Percentiles rank a stretch among this genome's conserved stretches.
These are phyloP conservation scores for Tetraselmis chui DNA, from an alignment of 139 green algal genomes.

Conservation along the genomic window DNA sequence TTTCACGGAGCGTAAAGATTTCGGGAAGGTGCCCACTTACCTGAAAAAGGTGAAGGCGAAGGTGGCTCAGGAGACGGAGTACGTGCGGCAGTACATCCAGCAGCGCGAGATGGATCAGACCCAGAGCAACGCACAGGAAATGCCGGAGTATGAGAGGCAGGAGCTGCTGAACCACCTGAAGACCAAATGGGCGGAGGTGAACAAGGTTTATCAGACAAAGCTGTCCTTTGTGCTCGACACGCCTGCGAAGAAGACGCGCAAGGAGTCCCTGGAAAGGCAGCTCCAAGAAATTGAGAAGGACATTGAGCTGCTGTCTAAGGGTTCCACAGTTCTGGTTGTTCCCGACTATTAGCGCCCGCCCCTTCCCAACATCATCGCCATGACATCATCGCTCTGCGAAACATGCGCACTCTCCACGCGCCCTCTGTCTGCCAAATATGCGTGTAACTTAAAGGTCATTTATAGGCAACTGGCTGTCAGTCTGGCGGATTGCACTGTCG, in stretches of 20 bases:
- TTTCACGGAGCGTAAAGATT: conserved; percentile 26
- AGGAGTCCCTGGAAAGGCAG: conserved; percentile 59
- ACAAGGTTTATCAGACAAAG: conserved; percentile 67
- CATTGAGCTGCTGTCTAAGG: conserved; percentile 58
- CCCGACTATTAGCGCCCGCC: conserved; percentile 8
- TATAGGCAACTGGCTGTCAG: too few species aligned
- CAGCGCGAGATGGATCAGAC: conserved; percentile 26
- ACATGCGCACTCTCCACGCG: too few species aligned
- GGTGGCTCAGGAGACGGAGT: conserved; percentile 49
- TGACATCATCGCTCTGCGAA: too few species aligned
- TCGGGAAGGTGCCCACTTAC: conserved; percentile 74
- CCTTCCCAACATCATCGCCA: too few species aligned
- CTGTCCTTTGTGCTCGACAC: conserved; percentile 69
- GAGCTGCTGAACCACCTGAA: conserved; percentile 76
- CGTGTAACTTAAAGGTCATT: too few species aligned
- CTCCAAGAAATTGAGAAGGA: conserved; percentile 71
- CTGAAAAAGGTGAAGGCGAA: conserved; percentile 61
- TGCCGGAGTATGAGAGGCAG: conserved; percentile 46
- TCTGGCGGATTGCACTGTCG: too few species aligned
- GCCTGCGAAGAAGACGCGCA: conserved; percentile 55
- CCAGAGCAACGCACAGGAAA: conserved; percentile 12
- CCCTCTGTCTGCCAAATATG: too few species aligned
- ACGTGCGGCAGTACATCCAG: conserved; percentile 50
- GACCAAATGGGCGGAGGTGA: conserved; percentile 74
- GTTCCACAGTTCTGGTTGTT: conserved; percentile 57